Conservation (phyloP, 2,329 filamentous ascomycete genomes). For the Scedosporium apiospermum region DNA sequence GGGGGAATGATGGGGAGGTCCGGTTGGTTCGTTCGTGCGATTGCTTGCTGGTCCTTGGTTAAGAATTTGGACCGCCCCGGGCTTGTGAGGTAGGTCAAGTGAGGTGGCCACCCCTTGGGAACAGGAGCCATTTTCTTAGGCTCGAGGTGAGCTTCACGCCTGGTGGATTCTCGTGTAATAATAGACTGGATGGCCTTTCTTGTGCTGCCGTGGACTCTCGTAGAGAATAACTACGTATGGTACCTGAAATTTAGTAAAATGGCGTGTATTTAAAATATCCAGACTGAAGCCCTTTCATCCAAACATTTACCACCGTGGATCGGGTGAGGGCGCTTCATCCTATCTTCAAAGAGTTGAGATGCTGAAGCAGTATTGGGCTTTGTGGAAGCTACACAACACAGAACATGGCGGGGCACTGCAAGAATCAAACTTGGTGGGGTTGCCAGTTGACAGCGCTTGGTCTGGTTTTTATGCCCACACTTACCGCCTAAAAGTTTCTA, state of each 20-base stretch:
- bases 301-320: too few relatives aligned
- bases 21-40: slow-evolving; percentile 10
- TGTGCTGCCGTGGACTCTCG: not conserved
- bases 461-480: slow-evolving; percentile 1
- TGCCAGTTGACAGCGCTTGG: not conserved
- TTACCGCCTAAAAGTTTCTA: slow-evolving; percentile 7
- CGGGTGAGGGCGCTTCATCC: too few relatives aligned
- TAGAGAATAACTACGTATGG: too few relatives aligned
- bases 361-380: too few relatives aligned
- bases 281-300: too few relatives aligned
- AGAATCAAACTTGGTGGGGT: not conserved
- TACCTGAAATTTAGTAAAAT: too few relatives aligned
- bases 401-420: not conserved
- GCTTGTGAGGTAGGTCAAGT: slow-evolving; percentile 40
- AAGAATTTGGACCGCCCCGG: slow-evolving; percentile 39
- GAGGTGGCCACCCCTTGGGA: slow-evolving; percentile 48
- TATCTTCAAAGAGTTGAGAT: too few relatives aligned
- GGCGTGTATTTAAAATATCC: too few relatives aligned
- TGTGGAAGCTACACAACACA: too few relatives aligned
- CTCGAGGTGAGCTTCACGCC: not conserved
- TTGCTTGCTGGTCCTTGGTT: slow-evolving; percentile 27
- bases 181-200: not conserved
- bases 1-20: slow-evolving; percentile 21
- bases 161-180: not conserved
- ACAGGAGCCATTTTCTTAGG: slow-evolving; percentile 14